Conservation (phyloP, 106 monocot species). For the Hemerocallis citrina region DNA sequence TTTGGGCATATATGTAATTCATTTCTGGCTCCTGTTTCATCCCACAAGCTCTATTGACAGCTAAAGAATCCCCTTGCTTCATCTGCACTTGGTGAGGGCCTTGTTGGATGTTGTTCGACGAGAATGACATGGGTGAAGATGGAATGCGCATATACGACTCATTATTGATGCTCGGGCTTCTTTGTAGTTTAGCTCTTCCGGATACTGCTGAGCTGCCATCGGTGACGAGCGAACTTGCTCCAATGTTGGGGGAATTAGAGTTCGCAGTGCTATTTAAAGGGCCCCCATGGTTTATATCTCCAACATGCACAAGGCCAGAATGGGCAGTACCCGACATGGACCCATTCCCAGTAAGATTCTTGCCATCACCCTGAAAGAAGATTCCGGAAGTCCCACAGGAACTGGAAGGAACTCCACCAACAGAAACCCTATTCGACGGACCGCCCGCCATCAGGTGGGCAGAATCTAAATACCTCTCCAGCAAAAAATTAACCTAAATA, state of each 20-base stretch:
- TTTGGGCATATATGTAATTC: constrained; percentile 27
- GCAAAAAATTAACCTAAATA: constrained; percentile 20
- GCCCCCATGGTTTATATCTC: constrained; percentile 39
- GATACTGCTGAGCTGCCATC: constrained; percentile 56
- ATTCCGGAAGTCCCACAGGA: constrained; percentile 16
- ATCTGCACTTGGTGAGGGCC: constrained; percentile 19
- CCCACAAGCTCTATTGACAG: constrained; percentile 24
- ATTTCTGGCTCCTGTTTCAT: constrained; percentile 32
- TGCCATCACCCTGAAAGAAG: constrained; percentile 24
- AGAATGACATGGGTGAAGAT: constrained; percentile 74
- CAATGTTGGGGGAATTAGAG: constrained; percentile 57
- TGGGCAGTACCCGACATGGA: constrained; percentile 33
- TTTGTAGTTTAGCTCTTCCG: constrained; percentile 40
- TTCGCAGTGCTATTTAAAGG: constrained; percentile 36
- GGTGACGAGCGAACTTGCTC: constrained; percentile 53
- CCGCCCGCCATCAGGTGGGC: constrained; percentile 19
- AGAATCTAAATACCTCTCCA: constrained; percentile 32
- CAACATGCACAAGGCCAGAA: constrained; percentile 28
- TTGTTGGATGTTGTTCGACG: constrained; percentile 54
- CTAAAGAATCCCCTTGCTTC: constrained; percentile 14
- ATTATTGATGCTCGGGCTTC: constrained; percentile 65
- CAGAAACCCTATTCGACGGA: constrained; percentile 10
- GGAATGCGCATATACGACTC: constrained; percentile 50
- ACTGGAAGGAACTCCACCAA: constrained; percentile 17
- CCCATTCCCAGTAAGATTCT: constrained; percentile 5